These are phyloP conservation scores for Didymella sp. DNA, from an alignment of 2,329 filamentous ascomycete genomes.

Conservation along the genomic window DNA sequence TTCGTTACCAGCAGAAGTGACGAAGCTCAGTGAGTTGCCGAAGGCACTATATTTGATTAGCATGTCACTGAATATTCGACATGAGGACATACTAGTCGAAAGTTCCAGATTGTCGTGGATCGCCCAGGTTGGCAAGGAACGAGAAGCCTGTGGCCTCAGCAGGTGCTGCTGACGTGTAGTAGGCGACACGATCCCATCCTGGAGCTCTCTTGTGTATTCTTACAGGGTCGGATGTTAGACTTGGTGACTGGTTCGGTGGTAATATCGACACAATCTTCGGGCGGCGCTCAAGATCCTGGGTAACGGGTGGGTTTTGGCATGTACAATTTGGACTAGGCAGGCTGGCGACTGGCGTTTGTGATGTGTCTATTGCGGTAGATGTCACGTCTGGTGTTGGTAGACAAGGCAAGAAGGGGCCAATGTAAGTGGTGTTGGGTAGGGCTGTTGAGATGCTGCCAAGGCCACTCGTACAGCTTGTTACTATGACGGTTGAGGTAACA, in stretches of 20 bases:
- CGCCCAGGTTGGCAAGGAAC: constrained; percentile 66
- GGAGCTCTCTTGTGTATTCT: constrained; percentile 17
- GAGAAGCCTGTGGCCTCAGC: constrained; percentile 59
- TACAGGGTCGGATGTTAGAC: background rate
- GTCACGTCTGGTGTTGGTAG: constrained; percentile 3
- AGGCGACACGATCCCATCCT: constrained; percentile 55
- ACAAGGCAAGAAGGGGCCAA: constrained; percentile 19
- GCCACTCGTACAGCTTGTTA: constrained; percentile 16
- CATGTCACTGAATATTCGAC: background rate
- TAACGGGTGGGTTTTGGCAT: constrained; percentile 3
- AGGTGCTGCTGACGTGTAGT: constrained; percentile 54
- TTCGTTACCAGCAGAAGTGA: constrained; percentile 55
- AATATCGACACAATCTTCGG: background rate
- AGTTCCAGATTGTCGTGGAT: constrained; percentile 60
- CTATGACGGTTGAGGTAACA: constrained; percentile 22
- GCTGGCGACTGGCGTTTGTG: background rate
- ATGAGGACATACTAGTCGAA: constrained; percentile 55
- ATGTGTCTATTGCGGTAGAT: background rate
- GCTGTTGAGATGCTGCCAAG: background rate
- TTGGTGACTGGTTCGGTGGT: background rate
- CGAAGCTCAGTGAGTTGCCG: constrained; percentile 66
- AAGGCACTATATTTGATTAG: constrained; percentile 50
- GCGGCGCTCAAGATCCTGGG: background rate
- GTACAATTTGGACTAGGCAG: background rate
- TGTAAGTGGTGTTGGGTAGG: constrained; percentile 11